Base-by-base conservation (phyloP, 1,139 yeast genomes). In the Trichomonascaceae sp. region DNA sequence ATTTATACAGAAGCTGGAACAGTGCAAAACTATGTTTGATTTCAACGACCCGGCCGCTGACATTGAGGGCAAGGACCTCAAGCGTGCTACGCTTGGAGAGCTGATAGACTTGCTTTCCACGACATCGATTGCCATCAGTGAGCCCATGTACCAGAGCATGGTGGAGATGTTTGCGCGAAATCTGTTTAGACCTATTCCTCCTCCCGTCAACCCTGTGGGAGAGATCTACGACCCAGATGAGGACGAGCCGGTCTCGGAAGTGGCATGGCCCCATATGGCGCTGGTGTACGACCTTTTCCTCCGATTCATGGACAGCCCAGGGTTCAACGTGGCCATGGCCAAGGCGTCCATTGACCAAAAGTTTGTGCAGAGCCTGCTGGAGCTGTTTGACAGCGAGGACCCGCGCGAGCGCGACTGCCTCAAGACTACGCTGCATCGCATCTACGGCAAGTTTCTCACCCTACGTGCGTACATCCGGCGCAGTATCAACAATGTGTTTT, bases 241-340 rank as follows among this genome's bases (percentile, higher is more conserved):
- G 60, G 98, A 89, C 60, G 99, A 89, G 59, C 97, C 97, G 1
- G 93, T 89, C 28, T 75, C 76, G 50, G 98, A 92, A 54, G 74
- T 89, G 41, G 89, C 97, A 4, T 89, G 99, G 99, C 95, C 98
- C 3, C 99, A 89, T 56, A 89, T 92, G 96, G 93, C 84, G 59
- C 73, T 87, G 29, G 93, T 87, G 29, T 89, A 92, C 60, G 97
- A 89, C 56, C 84, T 89, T 51, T 89, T 89, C 54, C 64, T 92
- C 42, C 67, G 95, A 49, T 89, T 89, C 59, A 78, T 89, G 42
- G 98, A 89, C 59, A 76, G 89, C 43, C 93, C 94, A 3, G 97
- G 87, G 59, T 89, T 92, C 55, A 84, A 84, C 52, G 95, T 87
- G 50, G 85, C 84, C 42, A 66, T 81, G 41, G 98, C 98, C 17